Conservation (phyloP, 208 protist genomes). For the Blechomonas ayalai region DNA sequence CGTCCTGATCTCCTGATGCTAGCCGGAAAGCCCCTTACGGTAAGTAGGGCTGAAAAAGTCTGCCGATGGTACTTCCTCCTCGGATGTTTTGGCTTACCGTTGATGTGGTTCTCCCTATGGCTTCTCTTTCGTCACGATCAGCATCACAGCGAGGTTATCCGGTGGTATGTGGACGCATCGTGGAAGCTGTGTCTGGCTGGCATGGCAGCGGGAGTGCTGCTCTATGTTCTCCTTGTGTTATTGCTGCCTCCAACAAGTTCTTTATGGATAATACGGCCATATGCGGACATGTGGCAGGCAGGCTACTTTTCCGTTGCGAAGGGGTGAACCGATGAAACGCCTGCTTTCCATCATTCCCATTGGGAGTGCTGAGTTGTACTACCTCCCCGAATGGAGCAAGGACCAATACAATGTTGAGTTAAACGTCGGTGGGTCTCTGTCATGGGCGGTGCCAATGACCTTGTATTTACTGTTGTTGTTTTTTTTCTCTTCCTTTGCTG, state of each 20-base stretch:
- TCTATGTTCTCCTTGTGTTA: conserved; percentile 18
- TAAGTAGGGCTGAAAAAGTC: conserved; percentile 15
- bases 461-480: conserved; percentile 1
- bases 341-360: no score
- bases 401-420: no score
- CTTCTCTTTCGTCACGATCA: conserved; percentile 17
- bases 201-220: conserved; percentile 5
- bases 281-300: conserved; percentile 7
- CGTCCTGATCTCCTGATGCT: conserved; percentile 21
- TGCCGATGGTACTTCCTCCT: conserved; percentile 23
- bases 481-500: not conserved
- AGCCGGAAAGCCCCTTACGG: conserved; percentile 11
- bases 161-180: conserved; percentile 15
- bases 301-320: conserved; percentile 1
- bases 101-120: conserved; percentile 24
- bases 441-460: no score
- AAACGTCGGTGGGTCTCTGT: no score
- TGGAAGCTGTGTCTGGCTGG: conserved; percentile 12
- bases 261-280: conserved; percentile 25
- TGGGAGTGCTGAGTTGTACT: no score
- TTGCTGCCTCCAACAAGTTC: conserved; percentile 13
- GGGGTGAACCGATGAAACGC: no score
- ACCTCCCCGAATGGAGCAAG: no score
- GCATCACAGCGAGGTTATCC: conserved; percentile 1
- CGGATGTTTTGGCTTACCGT: conserved; percentile 36